Base-by-base conservation (phyloP, 2,329 filamentous ascomycete species). In the Parafenestella ontariensis region DNA sequence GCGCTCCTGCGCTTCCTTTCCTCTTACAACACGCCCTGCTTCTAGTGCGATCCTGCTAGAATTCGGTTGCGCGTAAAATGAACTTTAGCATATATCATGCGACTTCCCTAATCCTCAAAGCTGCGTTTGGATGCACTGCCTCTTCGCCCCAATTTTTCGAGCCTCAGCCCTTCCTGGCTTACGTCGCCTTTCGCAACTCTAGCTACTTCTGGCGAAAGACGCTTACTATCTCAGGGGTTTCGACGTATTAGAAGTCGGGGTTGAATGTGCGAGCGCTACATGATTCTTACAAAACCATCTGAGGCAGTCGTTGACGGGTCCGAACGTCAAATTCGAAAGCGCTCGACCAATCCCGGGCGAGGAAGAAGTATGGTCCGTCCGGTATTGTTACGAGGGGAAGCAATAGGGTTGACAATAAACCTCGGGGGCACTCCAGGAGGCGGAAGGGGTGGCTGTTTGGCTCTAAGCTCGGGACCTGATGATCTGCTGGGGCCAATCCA, bases 401-500 rank as follows among this genome's bases (percentile, higher is more conserved):
- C 33, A 36, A 5, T 36, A 36, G 5, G 5, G 5, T 18, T 11
- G 21, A 17, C 21, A 28, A n/a, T 15, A 23, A 24, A 31, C 24
- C 11, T n/a, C 13, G 11, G 18, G 11, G 10, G 15, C 18, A n/a
- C 36, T 29, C 31, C 33, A 52, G 15, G 21, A 46, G 21, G 54
- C 47, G 5, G 11, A 20, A n/a, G 37, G 37, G 3, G 37, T 40
- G 15, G 37, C 13, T 23, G 20, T 24, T 23, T 21, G 31, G 21
- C 41, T 56, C 52, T 48, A 51, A 10, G 37, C 31, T n/a, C 54
- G 49, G 15, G 55, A 13, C 9, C 47, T 46, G 1, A 70, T 61
- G 17, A 66, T 55, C 8, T 58, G 49, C 26, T 60, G 57, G 21
- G 69, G 68, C 68, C 68, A 72, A 17, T 66, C 62, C 10, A 73